A percentile compares a stretch with the other conserved stretches of the same genome.
Conservation (phyloP, 176 grass and related monocot species). For the Triticum monococcum region DNA sequence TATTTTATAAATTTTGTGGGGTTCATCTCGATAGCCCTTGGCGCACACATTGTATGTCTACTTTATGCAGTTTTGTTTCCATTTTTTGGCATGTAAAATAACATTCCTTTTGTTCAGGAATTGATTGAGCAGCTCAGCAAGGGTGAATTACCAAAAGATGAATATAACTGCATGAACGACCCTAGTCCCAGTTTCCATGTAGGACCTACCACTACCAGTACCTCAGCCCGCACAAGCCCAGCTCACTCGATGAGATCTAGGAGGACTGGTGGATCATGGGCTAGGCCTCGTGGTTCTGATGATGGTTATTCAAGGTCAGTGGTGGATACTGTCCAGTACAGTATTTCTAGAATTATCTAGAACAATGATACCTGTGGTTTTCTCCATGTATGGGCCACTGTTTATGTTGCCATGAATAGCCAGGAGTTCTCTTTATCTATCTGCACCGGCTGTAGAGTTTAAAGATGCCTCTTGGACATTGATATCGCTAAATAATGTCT, state of each 20-base stretch:
- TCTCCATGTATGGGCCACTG: background rate
- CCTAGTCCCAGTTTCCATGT: constrained; percentile 75
- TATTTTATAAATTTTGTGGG: background rate
- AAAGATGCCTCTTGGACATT: background rate
- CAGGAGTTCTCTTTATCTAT: background rate
- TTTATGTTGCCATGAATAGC: background rate
- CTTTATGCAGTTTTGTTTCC: constrained; percentile 10
- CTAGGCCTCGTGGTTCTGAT: constrained; percentile 83
- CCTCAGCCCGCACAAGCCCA: constrained; percentile 48
- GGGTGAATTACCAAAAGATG: constrained; percentile 86
- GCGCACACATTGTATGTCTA: background rate
- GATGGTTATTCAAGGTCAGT: constrained; percentile 92
- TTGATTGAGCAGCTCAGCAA: constrained; percentile 94
- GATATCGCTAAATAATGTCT: background rate
- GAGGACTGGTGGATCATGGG: constrained; percentile 72
- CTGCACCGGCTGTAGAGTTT: background rate
- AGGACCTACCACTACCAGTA: constrained; percentile 42
- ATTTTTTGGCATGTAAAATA: constrained; percentile 16
- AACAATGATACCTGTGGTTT: background rate
- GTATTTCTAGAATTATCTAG: background rate
- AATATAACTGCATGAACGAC: constrained; percentile 88
- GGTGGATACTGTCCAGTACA: constrained; percentile 9
- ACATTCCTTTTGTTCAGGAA: constrained; percentile 44
- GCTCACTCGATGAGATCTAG: constrained; percentile 82
- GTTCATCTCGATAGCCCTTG: background rate